Conservation (phyloP, 2,329 filamentous ascomycete genomes). For the Sporothrix dimorphospora region DNA sequence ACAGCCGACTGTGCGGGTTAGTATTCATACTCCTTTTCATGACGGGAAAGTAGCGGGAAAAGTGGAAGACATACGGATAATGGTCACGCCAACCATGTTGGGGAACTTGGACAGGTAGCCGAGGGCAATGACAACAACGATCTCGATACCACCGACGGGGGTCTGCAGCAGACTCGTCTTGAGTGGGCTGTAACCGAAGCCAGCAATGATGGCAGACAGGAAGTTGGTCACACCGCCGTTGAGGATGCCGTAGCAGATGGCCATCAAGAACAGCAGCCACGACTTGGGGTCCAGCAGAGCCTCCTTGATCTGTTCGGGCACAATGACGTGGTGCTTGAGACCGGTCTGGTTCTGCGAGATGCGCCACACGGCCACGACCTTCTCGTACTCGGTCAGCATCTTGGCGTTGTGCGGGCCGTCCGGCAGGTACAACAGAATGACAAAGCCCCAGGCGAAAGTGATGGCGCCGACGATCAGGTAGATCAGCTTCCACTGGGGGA, state of each 20-base stretch:
- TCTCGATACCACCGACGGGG: slow-evolving; percentile 45
- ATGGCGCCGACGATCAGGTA: slow-evolving; percentile 35
- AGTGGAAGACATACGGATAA: slow-evolving; percentile 29
- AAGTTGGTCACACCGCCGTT: slow-evolving; percentile 53
- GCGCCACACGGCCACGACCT: slow-evolving; percentile 45
- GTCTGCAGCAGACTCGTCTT: slow-evolving; percentile 48
- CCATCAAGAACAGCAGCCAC: slow-evolving; percentile 39
- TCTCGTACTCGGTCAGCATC: slow-evolving; percentile 44
- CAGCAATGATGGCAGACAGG: slow-evolving; percentile 45
- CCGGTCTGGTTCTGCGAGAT: slow-evolving; percentile 47
- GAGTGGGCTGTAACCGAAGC: slow-evolving; percentile 43
- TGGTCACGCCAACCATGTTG: slow-evolving; percentile 40
- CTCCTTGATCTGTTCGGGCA: slow-evolving; percentile 40
- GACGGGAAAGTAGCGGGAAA: background rate
- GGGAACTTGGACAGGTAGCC: slow-evolving; percentile 51
- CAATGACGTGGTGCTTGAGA: slow-evolving; percentile 46
- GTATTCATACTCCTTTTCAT: background rate
- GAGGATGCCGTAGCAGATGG: slow-evolving; percentile 42
- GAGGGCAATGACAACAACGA: slow-evolving; percentile 38
- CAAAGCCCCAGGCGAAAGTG: slow-evolving; percentile 32
- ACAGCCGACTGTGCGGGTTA: slow-evolving; percentile 26
- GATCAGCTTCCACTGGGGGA: slow-evolving; percentile 39
- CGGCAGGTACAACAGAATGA: slow-evolving; percentile 40
- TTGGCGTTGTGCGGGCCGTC: slow-evolving; percentile 42
- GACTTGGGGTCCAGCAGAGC: slow-evolving; percentile 39